Base-by-base conservation (phyloP, 2,329 filamentous ascomycete genomes). In the Aspergillus unguis region DNA sequence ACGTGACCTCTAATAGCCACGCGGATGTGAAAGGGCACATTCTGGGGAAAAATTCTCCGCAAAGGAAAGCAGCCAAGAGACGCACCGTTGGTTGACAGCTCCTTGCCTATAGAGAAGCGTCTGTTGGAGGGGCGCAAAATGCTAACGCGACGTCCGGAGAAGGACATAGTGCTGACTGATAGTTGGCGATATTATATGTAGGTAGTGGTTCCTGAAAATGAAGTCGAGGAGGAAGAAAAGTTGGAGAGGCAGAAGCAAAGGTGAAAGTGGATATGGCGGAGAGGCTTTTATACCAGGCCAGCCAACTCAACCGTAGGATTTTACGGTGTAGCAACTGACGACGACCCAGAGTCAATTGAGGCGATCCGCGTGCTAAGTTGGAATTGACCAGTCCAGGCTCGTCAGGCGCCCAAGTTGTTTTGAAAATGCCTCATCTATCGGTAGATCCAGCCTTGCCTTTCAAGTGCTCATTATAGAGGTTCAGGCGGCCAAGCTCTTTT, bases 41-140 rank as follows among this genome's bases (percentile, higher is more conserved):
- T 35, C 32, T 44, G 42, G 42, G 42, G 42, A 33, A 23, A 32
- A 44, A 32, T 44, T 35, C 17, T 42, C 38, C 40, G 40, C 26
- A 51, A 37, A 52, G 32, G 11, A 58, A 53, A 43, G 32, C 11
- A 41, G 27, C 53, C 36, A 48, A 11, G 42, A 26, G 37, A 65
- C 71, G 46, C 64, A 78, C 76, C 75, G 60, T 75, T 77, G 37
- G 70, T 66, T 38, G 72, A 75, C 33, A 77, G 68, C n/a, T 70
- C 71, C 61, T 77, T 77, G 60, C 61, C 65, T 23, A 66, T 63
- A 8, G 74, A 77, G 55, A 75, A 72, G 47, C 75, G 66, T 50
- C 71, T 59, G 58, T 65, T 66, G 47, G 64, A 64, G 31, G 71
- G 68, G 54, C 70, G 70, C 57, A 76, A 61, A 49, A 74, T 69